phyloP scores from a whole-genome alignment of 75 land plant species.

The Cupressus sempervirens region DNA sequence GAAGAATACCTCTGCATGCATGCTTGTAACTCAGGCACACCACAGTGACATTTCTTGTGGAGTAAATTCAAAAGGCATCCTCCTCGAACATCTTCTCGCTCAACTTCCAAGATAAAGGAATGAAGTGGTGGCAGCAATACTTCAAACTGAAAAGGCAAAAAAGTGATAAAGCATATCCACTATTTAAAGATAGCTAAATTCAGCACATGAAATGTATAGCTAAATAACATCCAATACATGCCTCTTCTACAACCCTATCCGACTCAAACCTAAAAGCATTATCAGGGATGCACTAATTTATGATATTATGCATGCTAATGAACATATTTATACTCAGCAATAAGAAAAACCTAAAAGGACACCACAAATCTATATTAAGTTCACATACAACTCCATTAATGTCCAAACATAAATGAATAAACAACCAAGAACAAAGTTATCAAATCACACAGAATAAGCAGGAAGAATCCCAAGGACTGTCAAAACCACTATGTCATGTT shows the following conservation, averaged over 20 bases:
- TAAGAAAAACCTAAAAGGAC: not conserved
- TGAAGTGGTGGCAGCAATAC: constrained; percentile 82
- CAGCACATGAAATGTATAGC: not conserved
- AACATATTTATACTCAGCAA: not conserved
- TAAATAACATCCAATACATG: not conserved
- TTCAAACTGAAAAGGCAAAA: constrained; percentile 60
- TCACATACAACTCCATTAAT: not conserved
- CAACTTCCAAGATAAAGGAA: constrained; percentile 82
- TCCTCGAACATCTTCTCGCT: constrained; percentile 72
- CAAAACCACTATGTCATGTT: not conserved
- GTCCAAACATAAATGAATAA: not conserved
- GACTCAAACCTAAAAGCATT: not conserved
- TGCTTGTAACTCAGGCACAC: constrained; percentile 91
- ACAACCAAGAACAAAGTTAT: not conserved
- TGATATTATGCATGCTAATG: not conserved
- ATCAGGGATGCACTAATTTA: not conserved
- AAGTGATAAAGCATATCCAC: not conserved
- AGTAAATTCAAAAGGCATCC: constrained; percentile 83
- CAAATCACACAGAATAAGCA: not conserved
- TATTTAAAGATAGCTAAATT: not conserved
- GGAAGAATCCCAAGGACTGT: not conserved
- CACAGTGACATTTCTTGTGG: constrained; percentile 93
- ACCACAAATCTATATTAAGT: not conserved
- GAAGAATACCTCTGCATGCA: constrained; percentile 84
- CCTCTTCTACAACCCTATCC: not conserved